A percentile compares a stretch with the other conserved stretches of the same genome.
Evolutionary conservation across 2,329 filamentous ascomycete genomes (phyloP).

Genomic region (Penicillium sp.): DNA sequence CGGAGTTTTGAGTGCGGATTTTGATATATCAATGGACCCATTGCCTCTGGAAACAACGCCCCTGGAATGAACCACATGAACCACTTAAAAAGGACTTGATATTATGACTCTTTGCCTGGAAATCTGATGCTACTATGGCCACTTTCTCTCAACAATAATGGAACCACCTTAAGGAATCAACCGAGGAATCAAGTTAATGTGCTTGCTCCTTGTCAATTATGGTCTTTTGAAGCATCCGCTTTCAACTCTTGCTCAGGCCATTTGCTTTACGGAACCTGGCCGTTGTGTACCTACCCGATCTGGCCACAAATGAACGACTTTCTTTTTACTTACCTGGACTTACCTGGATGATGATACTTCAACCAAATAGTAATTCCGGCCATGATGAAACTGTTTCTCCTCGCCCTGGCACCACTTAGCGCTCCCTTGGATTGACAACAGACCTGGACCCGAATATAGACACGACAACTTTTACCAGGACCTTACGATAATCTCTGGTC

Average conservation of each 20-base stretch:
- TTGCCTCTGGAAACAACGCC: constrained; percentile 4
- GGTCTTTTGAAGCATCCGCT: constrained; percentile 13
- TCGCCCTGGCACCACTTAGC: background rate
- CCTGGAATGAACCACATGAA: constrained; percentile 13
- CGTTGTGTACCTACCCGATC: constrained; percentile 4
- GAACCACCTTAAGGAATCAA: constrained; percentile 7
- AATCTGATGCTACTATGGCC: constrained; percentile 10
- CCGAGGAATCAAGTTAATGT: constrained; percentile 20
- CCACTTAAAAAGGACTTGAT: constrained; percentile 6
- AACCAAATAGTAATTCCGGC: constrained; percentile 9
- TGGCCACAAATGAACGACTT: constrained; percentile 4
- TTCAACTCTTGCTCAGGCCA: constrained; percentile 13
- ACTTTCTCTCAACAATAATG: constrained; percentile 9
- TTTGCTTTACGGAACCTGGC: constrained; percentile 15
- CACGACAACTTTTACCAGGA: constrained; percentile 10
- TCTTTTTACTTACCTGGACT: constrained; percentile 10
- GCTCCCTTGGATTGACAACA: constrained; percentile 4
- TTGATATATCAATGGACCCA: constrained; percentile 11
- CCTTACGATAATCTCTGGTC: background rate
- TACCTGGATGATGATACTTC: constrained; percentile 7
- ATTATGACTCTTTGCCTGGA: constrained; percentile 17
- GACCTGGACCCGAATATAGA: constrained; percentile 6
- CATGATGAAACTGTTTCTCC: background rate
- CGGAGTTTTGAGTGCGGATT: constrained; percentile 28
- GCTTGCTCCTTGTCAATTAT: constrained; percentile 15